phyloP scores from a whole-genome alignment of 345 rosid genomes.

The Physaria fendleri region DNA sequence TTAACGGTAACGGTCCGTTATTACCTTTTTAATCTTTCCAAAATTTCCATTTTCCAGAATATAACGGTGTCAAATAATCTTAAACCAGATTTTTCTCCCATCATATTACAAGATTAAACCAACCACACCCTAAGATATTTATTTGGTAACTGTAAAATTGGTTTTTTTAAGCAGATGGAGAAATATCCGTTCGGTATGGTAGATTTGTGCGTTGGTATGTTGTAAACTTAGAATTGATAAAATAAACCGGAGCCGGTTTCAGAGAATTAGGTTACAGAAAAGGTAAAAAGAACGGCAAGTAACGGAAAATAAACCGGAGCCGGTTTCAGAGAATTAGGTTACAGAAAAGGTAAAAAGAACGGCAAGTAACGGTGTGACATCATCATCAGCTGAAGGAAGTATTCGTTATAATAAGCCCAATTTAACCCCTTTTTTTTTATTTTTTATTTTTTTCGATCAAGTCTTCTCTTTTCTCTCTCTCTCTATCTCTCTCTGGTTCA shows the following conservation, averaged over 20 bases:
- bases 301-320: slow-evolving; percentile 44
- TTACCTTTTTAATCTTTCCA: neutral
- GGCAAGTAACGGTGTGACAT: slow-evolving; percentile 65
- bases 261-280: slow-evolving; percentile 5
- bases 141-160: no score
- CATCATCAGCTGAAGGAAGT: slow-evolving; percentile 48
- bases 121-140: no score
- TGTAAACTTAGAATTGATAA: neutral
- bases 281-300: slow-evolving; percentile 37
- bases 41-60: neutral
- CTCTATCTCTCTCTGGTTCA: slow-evolving; percentile 49
- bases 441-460: slow-evolving; percentile 20
- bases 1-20: slow-evolving; percentile 22
- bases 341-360: slow-evolving; percentile 26
- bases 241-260: slow-evolving; percentile 17
- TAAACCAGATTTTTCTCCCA: neutral
- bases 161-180: neutral
- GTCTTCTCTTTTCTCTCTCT: slow-evolving; percentile 22
- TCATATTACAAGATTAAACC: neutral
- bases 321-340: slow-evolving; percentile 15
- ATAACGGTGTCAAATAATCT: slow-evolving; percentile 14
- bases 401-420: slow-evolving; percentile 46
- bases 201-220: neutral
- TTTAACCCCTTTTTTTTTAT: neutral
- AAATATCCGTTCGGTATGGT: neutral